Conservation (phyloP, 768 basidiomycete species). For the Roridomyces roridus region DNA sequence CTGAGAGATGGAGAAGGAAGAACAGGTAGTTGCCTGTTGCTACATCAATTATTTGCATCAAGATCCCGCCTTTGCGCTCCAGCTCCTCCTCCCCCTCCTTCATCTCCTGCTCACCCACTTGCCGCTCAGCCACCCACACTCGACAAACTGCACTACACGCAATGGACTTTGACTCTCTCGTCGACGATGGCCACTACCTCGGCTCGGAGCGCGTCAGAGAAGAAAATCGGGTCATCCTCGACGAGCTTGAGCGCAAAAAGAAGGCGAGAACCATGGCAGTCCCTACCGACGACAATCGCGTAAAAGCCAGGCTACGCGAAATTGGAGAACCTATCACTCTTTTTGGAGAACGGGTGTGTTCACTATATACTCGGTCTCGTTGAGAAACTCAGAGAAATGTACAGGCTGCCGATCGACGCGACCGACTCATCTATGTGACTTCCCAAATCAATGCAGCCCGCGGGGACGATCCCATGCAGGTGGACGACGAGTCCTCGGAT, state of each 20-base stretch:
- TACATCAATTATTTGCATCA: not conserved
- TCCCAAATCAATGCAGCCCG: constrained; percentile 92
- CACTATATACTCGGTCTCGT: not conserved
- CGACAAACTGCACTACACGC: constrained; percentile 17
- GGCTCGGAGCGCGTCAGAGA: constrained; percentile 76
- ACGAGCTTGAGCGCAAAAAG: constrained; percentile 98
- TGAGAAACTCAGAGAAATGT: not conserved
- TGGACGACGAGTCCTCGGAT: constrained; percentile 72
- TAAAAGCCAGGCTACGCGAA: constrained; percentile 87
- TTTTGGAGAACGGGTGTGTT: constrained; percentile 95
- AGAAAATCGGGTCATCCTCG: constrained; percentile 88
- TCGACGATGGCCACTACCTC: constrained; percentile 79
- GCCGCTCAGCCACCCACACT: not conserved
- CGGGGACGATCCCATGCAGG: constrained; percentile 79
- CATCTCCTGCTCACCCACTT: not conserved
- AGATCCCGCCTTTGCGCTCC: constrained; percentile 35
- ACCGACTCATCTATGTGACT: constrained; percentile 92
- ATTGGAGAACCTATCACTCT: constrained; percentile 97
- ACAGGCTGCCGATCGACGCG: constrained; percentile 94
- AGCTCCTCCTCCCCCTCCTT: too few relatives aligned
- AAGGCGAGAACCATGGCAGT: constrained; percentile 92
- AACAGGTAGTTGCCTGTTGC: not conserved
- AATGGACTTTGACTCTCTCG: constrained; percentile 81
- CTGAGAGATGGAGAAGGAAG: not conserved
- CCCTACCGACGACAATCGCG: constrained; percentile 95